These are phyloP conservation scores for Hapsidospora chrysogenum DNA, from an alignment of 495 filamentous ascomycete genomes.

Conservation along the genomic window DNA sequence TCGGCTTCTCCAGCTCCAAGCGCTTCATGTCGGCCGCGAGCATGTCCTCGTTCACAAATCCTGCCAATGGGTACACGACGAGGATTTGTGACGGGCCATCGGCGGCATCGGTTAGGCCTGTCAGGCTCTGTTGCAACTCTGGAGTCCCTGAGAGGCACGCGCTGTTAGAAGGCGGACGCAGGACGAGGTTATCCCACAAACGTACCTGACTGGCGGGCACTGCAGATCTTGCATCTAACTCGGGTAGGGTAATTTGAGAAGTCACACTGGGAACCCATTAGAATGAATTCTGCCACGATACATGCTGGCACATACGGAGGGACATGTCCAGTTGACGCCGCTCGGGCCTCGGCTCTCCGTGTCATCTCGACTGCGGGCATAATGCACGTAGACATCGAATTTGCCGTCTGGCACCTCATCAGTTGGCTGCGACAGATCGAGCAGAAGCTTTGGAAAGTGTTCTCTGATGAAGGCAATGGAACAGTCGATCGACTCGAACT, in stretches of 20 bases:
- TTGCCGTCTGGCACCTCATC: slow-evolving; percentile 13
- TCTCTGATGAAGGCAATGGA: slow-evolving; percentile 3
- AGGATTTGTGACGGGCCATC: slow-evolving; percentile 69
- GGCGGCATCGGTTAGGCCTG: slow-evolving; percentile 69
- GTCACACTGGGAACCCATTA: slow-evolving; percentile 38
- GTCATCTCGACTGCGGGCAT: slow-evolving; percentile 42
- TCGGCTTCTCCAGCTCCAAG: slow-evolving; percentile 43
- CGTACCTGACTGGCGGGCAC: slow-evolving; percentile 52
- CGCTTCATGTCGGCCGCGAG: slow-evolving; percentile 68
- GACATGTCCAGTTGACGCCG: slow-evolving; percentile 65
- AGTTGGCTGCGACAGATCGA: neutral
- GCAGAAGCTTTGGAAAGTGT: slow-evolving; percentile 1
- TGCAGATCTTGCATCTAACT: slow-evolving; percentile 57
- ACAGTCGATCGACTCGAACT: slow-evolving; percentile 3
- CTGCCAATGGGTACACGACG: slow-evolving; percentile 58
- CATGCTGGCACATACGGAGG: slow-evolving; percentile 33
- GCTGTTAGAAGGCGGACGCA: slow-evolving; percentile 10
- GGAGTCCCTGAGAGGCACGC: neutral
- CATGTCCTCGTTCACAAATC: slow-evolving; percentile 58
- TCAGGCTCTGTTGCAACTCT: slow-evolving; percentile 22
- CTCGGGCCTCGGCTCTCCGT: slow-evolving; percentile 27
- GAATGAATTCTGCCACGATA: slow-evolving; percentile 1
- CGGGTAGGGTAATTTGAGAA: slow-evolving; percentile 57
- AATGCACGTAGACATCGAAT: slow-evolving; percentile 39
- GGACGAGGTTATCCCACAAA: slow-evolving; percentile 6